Evolutionary conservation across 345 rosid species (phyloP).

Genomic region (Pelargonium nanum): DNA sequence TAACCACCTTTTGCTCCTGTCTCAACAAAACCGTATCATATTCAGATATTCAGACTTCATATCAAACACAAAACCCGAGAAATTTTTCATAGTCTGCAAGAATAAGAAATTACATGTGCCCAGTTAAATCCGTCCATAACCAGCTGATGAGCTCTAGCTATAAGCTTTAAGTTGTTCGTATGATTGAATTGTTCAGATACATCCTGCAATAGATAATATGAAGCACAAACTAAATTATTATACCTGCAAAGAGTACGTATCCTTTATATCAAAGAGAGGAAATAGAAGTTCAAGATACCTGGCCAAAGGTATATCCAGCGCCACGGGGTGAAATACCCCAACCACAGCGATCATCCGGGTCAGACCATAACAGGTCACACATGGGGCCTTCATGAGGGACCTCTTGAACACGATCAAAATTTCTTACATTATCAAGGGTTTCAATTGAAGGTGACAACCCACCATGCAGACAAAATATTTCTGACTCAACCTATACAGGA

Average conservation of each 20-base stretch:
- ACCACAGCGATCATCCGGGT: too few species aligned
- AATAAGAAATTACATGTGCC: slow-evolving; percentile 65
- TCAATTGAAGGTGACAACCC: too few species aligned
- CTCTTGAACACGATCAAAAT: too few species aligned
- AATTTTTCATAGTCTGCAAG: neutral
- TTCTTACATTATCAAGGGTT: too few species aligned
- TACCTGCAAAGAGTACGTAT: neutral
- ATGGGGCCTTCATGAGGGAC: too few species aligned
- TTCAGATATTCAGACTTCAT: slow-evolving; percentile 6
- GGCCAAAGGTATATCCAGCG: slow-evolving; percentile 94
- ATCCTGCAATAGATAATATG: slow-evolving; percentile 43
- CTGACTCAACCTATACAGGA: slow-evolving; percentile 8
- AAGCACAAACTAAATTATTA: neutral
- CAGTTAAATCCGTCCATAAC: slow-evolving; percentile 97
- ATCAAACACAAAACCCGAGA: neutral
- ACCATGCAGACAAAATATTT: too few species aligned
- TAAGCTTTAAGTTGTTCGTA: slow-evolving; percentile 75
- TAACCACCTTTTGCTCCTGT: slow-evolving; percentile 96
- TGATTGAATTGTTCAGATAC: slow-evolving; percentile 95
- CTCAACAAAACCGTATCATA: slow-evolving; percentile 3
- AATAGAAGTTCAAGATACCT: slow-evolving; percentile 28
- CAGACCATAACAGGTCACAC: too few species aligned
- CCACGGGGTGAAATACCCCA: slow-evolving; percentile 98
- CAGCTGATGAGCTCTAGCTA: slow-evolving; percentile 91
- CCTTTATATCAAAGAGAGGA: too few species aligned